Conservation (phyloP, 1,139 yeast genomes). For the Kodamaea arcana region DNA sequence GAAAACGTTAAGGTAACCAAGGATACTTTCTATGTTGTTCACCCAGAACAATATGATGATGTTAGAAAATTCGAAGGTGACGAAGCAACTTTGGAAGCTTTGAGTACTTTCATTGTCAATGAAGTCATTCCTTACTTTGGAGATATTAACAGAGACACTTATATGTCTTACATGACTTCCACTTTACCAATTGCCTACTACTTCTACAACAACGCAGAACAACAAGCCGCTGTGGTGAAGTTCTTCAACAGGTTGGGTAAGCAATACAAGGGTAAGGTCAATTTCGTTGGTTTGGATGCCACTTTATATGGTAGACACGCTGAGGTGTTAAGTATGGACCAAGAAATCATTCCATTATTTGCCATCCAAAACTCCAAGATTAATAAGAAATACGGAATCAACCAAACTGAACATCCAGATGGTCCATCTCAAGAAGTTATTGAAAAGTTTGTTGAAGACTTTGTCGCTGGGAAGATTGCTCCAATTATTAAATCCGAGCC, state of each 20-base stretch:
- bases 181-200: constrained; percentile 81
- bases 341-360: constrained; percentile 82
- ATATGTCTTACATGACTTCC: constrained; percentile 67
- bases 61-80: constrained; percentile 25
- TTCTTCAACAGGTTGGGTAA: constrained; percentile 63
- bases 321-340: constrained; percentile 75
- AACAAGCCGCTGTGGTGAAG: constrained; percentile 54
- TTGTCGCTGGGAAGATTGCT: constrained; percentile 56
- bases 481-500: constrained; percentile 85
- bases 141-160: constrained; percentile 82
- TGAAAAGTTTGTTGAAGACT: constrained; percentile 60
- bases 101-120: constrained; percentile 55
- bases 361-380: constrained; percentile 71
- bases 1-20: constrained; percentile 15
- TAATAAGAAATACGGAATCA: constrained; percentile 75
- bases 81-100: constrained; percentile 23
- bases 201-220: constrained; percentile 70
- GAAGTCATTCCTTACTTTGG: constrained; percentile 88
- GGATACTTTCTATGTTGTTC: constrained; percentile 42
- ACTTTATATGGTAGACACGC: constrained; percentile 83
- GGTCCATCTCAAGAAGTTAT: constrained; percentile 43
- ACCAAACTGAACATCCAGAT: constrained; percentile 38
- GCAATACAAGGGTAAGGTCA: constrained; percentile 72
- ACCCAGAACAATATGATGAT: constrained; percentile 32
- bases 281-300: constrained; percentile 89